Conservation (phyloP, 2,329 filamentous ascomycete genomes). For the Clonostachys rhizophaga region DNA sequence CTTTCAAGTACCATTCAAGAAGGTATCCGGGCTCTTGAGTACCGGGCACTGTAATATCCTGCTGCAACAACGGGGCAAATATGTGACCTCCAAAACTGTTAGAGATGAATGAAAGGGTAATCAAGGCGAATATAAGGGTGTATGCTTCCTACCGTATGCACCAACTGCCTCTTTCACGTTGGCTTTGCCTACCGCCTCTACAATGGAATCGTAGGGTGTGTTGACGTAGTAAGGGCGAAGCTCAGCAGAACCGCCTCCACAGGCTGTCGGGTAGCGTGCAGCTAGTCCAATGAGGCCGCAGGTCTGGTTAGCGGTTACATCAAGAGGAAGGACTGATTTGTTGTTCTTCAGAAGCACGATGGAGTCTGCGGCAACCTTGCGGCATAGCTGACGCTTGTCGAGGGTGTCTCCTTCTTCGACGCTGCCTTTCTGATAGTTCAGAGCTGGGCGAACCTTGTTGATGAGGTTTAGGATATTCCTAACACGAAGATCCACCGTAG, state of each 20-base stretch:
- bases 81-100: no score
- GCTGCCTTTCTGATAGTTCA: no score
- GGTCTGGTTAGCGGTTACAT: conserved; percentile 48
- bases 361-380: not conserved
- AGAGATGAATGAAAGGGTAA: no score
- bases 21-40: no score
- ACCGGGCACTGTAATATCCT: no score
- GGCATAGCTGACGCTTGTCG: not conserved
- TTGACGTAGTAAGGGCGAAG: conserved; percentile 60
- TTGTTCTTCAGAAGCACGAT: conserved; percentile 67
- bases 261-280: conserved; percentile 49
- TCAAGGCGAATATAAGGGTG: no score
- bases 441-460: conserved; percentile 31
- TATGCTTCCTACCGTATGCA: conserved; percentile 3
- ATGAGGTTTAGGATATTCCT: conserved; percentile 54
- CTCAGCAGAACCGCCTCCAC: conserved; percentile 63
- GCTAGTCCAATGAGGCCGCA: conserved; percentile 54
- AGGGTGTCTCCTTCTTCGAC: no score
- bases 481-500: conserved; percentile 51
- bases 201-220: conserved; percentile 59
- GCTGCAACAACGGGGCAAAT: no score
- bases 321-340: conserved; percentile 55
- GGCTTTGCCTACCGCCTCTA: conserved; percentile 11
- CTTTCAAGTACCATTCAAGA: no score
- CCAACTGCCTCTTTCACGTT: conserved; percentile 10